A percentile compares a stretch with the other conserved stretches of the same genome.
Evolutionary conservation across 805 yeast genomes (phyloP).

Genomic region (Hanseniaspora thailandica): DNA sequence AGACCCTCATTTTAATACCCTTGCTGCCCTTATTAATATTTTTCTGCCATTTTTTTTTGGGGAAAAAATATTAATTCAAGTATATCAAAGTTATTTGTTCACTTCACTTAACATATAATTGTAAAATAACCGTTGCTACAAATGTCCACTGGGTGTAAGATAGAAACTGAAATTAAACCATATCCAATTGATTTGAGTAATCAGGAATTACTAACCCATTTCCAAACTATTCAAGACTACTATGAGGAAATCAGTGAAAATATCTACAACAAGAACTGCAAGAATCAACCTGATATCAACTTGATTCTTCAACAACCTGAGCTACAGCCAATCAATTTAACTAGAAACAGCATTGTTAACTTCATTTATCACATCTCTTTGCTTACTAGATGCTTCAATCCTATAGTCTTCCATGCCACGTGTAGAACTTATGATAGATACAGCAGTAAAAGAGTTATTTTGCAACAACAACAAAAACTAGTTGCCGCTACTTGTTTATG

Average conservation of each 20-base stretch:
- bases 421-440: slow-evolving; percentile 78
- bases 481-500: slow-evolving; percentile 87
- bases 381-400: slow-evolving; percentile 52
- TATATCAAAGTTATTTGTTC: too few relatives aligned
- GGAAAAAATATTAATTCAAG: too few relatives aligned
- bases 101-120: neutral
- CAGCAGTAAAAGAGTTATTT: slow-evolving; percentile 74
- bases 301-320: slow-evolving; percentile 84
- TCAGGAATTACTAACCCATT: slow-evolving; percentile 40
- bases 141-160: slow-evolving; percentile 8
- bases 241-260: slow-evolving; percentile 38
- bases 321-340: slow-evolving; percentile 47
- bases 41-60: too few relatives aligned
- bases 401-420: slow-evolving; percentile 50
- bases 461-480: slow-evolving; percentile 76
- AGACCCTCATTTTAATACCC: too few relatives aligned
- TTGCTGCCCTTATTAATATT: too few relatives aligned
- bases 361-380: slow-evolving; percentile 63
- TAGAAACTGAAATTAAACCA: slow-evolving; percentile 34
- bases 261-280: slow-evolving; percentile 29
- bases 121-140: neutral
- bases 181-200: slow-evolving; percentile 43
- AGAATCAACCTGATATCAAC: slow-evolving; percentile 42
- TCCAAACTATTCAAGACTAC: slow-evolving; percentile 39
- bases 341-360: slow-evolving; percentile 62